Base-by-base conservation (phyloP, 192 early-diverging fungal genomes). In the Coemansia aciculifera region DNA sequence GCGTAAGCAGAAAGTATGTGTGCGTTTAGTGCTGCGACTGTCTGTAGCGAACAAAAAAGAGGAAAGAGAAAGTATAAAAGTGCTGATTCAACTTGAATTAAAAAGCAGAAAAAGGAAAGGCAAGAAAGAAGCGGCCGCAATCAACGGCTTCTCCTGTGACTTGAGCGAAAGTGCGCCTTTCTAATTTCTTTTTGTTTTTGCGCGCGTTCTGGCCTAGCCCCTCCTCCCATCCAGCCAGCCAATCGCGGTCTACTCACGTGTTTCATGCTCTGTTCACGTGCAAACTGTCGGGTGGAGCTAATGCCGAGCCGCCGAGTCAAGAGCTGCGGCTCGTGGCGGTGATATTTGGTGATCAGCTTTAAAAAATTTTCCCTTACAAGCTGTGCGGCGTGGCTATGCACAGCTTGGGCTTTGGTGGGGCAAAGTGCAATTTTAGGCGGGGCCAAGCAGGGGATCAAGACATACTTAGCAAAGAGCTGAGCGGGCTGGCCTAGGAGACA, bases 281-380 rank as follows among this genome's bases (percentile, higher is more conserved):
- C n/a, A 37, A 39, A 60, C 59, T 60, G 59, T 60, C 59, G 59
- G 59, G 59, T 60, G 9, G 59, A 17, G 15, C 13, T 2, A 11
- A 15, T 8, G 54, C 15, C 29, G 29, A 57, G 29, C 54, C 5
- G 59, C 17, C 59, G 34, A 24, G 59, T 1, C 59, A 31, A 5
- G 59, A 60, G 59, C 59, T 19, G 59, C 36, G 19, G 59, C 59
- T 60, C 59, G 6, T 13, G n/a, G 59, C 19, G 59, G 54, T 57
- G 54, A 57, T 57, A 32, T n/a, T 57, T 34, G 54, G 54, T 57
- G 54, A 57, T 57, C 54, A 7, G 54, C 54, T 57, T 57, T 34
- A 57, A 57, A 57, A 57, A 57, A 57, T 57, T 57, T 57, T 57
- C 54, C 54, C 54, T 57, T 29, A 13, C 54, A 57, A 57, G 54